Evolutionary conservation across 805 yeast genomes (phyloP).

Genomic region (Cyberlindnera xylosilytica): DNA sequence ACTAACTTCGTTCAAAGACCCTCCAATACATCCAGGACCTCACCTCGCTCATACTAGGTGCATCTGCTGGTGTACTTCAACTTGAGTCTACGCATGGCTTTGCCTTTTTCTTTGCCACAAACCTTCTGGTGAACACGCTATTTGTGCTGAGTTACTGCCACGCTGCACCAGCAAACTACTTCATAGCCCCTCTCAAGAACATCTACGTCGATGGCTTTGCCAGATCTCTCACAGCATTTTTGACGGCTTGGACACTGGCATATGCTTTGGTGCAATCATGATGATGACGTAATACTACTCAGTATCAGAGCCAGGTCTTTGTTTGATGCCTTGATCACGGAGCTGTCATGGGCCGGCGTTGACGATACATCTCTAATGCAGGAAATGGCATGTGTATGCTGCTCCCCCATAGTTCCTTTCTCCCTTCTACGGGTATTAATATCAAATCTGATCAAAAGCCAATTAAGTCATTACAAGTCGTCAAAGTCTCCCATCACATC

Average conservation of each 20-base stretch:
- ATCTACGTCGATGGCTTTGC: conserved; percentile 16
- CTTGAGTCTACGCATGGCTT: conserved; percentile 25
- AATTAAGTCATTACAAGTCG: conserved; percentile 40
- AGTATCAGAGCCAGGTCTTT: too few species aligned
- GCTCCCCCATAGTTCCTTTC: too few species aligned
- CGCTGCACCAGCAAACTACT: conserved; percentile 11
- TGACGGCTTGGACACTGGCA: conserved; percentile 29
- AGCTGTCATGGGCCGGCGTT: too few species aligned
- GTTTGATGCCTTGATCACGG: too few species aligned
- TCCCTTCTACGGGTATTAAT: too few species aligned
- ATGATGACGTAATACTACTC: neutral
- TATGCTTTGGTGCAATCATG: conserved; percentile 27
- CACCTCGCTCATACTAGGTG: conserved; percentile 24
- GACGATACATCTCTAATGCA: too few species aligned
- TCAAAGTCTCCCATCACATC: conserved; percentile 60
- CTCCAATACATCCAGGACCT: conserved; percentile 25
- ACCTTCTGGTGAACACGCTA: conserved; percentile 6
- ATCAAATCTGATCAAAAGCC: too few species aligned
- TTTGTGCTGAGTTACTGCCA: conserved; percentile 10
- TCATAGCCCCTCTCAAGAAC: conserved; percentile 14
- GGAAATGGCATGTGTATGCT: too few species aligned
- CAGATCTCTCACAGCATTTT: conserved; percentile 20
- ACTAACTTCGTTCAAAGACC: too few species aligned
- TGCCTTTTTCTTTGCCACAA: conserved; percentile 14
- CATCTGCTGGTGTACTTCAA: conserved; percentile 25